Evolutionary conservation across 1,284 basidiomycete genomes (phyloP), one percentile per base, ranked within the genome.

Genomic region (Dichomitus squalens): DNA sequence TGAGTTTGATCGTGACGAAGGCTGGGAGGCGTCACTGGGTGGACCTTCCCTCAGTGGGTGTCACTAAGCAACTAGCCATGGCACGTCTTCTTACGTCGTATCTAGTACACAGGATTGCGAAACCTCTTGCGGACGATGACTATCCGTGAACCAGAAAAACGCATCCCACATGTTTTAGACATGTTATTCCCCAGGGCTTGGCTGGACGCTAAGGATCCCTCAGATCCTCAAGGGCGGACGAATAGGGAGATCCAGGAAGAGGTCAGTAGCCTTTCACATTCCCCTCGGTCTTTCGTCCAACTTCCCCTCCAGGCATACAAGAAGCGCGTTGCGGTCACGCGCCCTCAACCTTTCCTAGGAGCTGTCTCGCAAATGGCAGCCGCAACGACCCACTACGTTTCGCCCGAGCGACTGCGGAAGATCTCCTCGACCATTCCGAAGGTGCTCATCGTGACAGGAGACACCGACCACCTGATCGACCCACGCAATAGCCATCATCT

Each of bases 311-410:
- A 89, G 78, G 72, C 72, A 25, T 87, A 83, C 64, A 70, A 77
- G 33, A 75, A 74, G 43, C 86, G 89, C 18, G 76, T 85, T 41
- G 65, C 73, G 1, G 74, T 86, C 3, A 85, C 85, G 0, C 82
- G 79, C 11, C 80, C 82, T 0, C 92, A 93, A 63, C 76, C 76
- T 0, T 69, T 86, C 35, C 65, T 83, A 12, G 93, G 92, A 0
- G 75, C 83, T 18, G 59, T 95, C 2, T 90, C 88, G 2, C 93
- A 95, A 69, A 87, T 92, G 81, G 77, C 74, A 5, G 91, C 93
- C 0, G 89, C 73, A 0, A 59, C 91, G 3, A 88, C 87, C 0
- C 93, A 95, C 68, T 68, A 80, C 53, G 85, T 95, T 52, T 71
- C 79, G 2, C 74, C 81, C 0, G 78, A 78, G 0, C 80, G 83